Conservation (phyloP, 441 rosid genomes). For the Pelargonium australe region DNA sequence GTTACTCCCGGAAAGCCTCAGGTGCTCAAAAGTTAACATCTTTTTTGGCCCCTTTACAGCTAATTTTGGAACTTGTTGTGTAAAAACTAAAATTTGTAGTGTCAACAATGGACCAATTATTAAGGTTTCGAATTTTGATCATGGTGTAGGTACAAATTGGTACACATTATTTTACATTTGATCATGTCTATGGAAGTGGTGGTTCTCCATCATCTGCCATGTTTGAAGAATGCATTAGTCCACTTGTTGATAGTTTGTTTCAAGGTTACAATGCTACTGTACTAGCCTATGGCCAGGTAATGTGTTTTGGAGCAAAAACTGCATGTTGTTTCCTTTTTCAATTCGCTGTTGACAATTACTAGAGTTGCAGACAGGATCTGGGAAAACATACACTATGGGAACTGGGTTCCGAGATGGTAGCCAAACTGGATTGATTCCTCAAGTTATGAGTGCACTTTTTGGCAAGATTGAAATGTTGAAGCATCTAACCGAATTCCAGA, state of each 20-base stretch:
- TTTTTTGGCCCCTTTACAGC: not conserved
- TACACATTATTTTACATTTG: conserved; percentile 49
- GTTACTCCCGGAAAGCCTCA: conserved; percentile 55
- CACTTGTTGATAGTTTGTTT: conserved; percentile 53
- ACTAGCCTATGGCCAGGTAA: conserved; percentile 62
- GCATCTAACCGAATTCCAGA: conserved; percentile 40
- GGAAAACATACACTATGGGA: conserved; percentile 70
- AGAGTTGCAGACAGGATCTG: conserved; percentile 61
- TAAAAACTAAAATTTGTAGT: not conserved
- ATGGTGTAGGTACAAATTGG: conserved; percentile 49
- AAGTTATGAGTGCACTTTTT: conserved; percentile 46
- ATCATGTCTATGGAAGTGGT: conserved; percentile 49
- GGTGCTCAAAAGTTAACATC: conserved; percentile 23
- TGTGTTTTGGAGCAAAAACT: not conserved
- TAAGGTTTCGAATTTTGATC: not conserved
- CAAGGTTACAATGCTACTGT: conserved; percentile 61
- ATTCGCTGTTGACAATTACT: conserved; percentile 16
- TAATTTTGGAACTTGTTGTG: not conserved
- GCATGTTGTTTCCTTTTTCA: not conserved
- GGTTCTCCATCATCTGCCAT: conserved; percentile 37
- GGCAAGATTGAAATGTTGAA: conserved; percentile 41
- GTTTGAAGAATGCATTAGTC: conserved; percentile 49
- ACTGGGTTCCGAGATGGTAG: conserved; percentile 48
- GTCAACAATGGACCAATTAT: not conserved
- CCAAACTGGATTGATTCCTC: conserved; percentile 48